Base-by-base conservation (phyloP, 345 rosid species). In the Brassica juncea region DNA sequence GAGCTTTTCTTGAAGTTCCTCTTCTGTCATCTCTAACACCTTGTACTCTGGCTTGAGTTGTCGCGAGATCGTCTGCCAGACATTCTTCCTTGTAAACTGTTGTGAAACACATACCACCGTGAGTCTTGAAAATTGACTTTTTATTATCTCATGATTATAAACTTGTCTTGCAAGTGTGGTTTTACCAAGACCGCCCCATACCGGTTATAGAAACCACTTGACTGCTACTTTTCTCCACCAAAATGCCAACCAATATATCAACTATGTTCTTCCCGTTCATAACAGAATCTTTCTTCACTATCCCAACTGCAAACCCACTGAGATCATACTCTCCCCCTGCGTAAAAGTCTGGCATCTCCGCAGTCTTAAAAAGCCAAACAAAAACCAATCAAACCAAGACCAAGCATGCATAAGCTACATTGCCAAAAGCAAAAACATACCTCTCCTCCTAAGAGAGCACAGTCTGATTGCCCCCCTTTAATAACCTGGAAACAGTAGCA, bases 331-430 rank as follows among this genome's bases (percentile, higher is more conserved):
- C 97, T 0, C 97, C 94, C 8, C 87, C 85, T 19, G 88, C 87
- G 71, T 95, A 95, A 85, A 95, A 93, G 71, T 84, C 91, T 0
- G 98, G 98, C 99, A 93, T 95, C 89, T 95, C 97, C 72, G 97
- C 98, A 68, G 98, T 91, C 98, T 95, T 74, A 65, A 80, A 57
- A 19, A 47, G 4, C 55, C 54, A 12, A 52, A 52, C 21, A 28
- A 28, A 28, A 28, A 28, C 31, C 31, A 28, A 28, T 28, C 16
- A 62, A 27, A 47, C 4, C 25, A 8, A 66, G 31, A 25, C 8
- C 77, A 35, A 49, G 11, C 6, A 32, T 66, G n/a, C 67, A 23
- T 52, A 59, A 55, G 49, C 37, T 32, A 28, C 31, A 28, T 28
- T 28, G 31, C 31, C 31, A 28, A 2, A 66, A 10, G 10, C 4